These are phyloP conservation scores for Ormosia emarginata DNA, from an alignment of 306 rosid species.

Conservation along the genomic window DNA sequence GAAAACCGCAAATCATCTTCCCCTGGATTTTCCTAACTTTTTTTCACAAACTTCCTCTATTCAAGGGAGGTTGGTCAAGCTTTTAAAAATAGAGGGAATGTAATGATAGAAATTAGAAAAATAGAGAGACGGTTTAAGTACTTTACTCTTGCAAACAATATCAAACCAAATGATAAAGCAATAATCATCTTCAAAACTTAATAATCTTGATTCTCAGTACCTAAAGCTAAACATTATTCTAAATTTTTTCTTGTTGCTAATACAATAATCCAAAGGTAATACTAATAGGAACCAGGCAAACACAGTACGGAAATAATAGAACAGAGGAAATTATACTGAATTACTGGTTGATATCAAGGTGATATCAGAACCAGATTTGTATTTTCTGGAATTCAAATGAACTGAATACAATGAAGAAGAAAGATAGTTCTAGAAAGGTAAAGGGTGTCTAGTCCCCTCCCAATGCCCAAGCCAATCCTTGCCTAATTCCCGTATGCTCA, in stretches of 20 bases:
- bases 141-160: background rate
- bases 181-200: background rate
- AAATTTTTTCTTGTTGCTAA: background rate
- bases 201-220: background rate
- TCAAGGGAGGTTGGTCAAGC: background rate
- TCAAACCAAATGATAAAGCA: constrained; percentile 14
- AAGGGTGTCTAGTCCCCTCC: too few species aligned
- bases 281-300: too few species aligned
- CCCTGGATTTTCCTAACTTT: background rate
- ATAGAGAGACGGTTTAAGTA: background rate
- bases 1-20: background rate
- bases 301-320: too few species aligned
- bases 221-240: background rate
- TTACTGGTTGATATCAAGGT: too few species aligned
- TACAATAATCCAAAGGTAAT: background rate
- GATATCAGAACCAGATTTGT: too few species aligned
- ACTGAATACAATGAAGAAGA: too few species aligned
- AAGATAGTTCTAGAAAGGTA: too few species aligned
- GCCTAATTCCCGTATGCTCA: too few species aligned
- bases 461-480: too few species aligned
- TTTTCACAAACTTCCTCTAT: background rate
- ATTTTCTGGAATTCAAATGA: too few species aligned
- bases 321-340: too few species aligned
- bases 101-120: background rate
- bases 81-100: background rate